These are phyloP conservation scores for Daldinia grandis DNA, from an alignment of 495 filamentous ascomycete genomes.

Conservation along the genomic window DNA sequence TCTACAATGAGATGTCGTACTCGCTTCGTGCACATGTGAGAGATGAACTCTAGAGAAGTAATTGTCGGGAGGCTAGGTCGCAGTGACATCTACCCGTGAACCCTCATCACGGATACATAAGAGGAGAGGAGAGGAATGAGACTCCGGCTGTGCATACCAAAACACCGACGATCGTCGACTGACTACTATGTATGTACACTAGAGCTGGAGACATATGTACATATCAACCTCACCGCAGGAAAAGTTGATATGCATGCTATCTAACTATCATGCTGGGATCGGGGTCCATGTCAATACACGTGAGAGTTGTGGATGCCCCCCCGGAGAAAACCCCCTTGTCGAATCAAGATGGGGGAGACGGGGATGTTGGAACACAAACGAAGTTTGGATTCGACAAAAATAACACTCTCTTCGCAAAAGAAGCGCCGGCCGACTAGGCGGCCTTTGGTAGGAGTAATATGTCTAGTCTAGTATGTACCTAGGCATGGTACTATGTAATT, in stretches of 20 bases:
- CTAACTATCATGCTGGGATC: constrained; percentile 36
- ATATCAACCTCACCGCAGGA: constrained; percentile 38
- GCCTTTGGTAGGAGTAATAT: constrained; percentile 1
- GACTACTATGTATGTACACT: too few relatives aligned
- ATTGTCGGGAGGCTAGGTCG: constrained; percentile 18
- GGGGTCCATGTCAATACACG: constrained; percentile 25
- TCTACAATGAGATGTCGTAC: constrained; percentile 36
- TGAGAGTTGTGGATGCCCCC: constrained; percentile 19
- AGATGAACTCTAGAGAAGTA: constrained; percentile 18
- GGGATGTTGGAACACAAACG: constrained; percentile 8
- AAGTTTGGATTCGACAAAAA: constrained; percentile 31
- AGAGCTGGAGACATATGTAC: constrained; percentile 11
- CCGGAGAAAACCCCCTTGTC: constrained; percentile 24
- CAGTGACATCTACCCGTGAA: constrained; percentile 24
- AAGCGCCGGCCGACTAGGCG: constrained; percentile 7
- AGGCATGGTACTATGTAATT: not conserved
- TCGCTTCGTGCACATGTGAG: constrained; percentile 34
- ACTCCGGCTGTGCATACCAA: constrained; percentile 6
- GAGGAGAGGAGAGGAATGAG: constrained; percentile 24
- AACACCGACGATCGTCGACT: constrained; percentile 27
- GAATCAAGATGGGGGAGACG: constrained; percentile 22
- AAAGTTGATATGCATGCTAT: constrained; percentile 43
- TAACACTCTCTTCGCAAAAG: constrained; percentile 17
- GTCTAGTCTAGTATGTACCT: too few relatives aligned
- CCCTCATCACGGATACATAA: constrained; percentile 23